These are phyloP conservation scores for Fusarium algeriense DNA, from an alignment of 2,329 filamentous ascomycete genomes.

Conservation along the genomic window DNA sequence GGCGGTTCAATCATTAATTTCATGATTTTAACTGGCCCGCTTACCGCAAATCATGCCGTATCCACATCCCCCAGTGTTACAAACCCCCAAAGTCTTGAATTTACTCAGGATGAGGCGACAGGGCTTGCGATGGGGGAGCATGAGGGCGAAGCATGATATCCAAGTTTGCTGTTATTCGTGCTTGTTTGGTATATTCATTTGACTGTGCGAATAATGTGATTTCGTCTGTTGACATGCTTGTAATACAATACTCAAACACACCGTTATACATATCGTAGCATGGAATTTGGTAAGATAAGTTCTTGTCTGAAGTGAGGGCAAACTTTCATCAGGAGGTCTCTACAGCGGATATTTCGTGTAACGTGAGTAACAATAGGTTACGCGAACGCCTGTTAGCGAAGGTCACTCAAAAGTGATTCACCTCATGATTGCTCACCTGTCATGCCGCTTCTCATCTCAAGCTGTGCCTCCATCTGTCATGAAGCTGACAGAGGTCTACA, in stretches of 20 bases:
- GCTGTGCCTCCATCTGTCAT: neutral
- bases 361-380: neutral
- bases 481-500: neutral
- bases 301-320: neutral
- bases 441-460: neutral
- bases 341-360: neutral
- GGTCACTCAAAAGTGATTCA: accelerated
- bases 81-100: slow-evolving; percentile 27
- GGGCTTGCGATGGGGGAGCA: neutral
- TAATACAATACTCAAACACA: neutral
- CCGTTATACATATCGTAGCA: neutral
- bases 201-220: too few relatives aligned
- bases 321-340: neutral
- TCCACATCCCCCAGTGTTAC: neutral
- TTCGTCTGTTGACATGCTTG: neutral
- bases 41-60: neutral
- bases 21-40: slow-evolving; percentile 9
- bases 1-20: slow-evolving; percentile 2
- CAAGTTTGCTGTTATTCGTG: neutral
- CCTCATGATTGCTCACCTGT: neutral
- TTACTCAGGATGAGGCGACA: neutral
- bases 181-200: neutral
- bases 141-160: neutral
- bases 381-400: neutral
- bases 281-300: neutral